Base-by-base conservation (phyloP, 495 filamentous ascomycete genomes). In the Hypoxylon perforatum region DNA sequence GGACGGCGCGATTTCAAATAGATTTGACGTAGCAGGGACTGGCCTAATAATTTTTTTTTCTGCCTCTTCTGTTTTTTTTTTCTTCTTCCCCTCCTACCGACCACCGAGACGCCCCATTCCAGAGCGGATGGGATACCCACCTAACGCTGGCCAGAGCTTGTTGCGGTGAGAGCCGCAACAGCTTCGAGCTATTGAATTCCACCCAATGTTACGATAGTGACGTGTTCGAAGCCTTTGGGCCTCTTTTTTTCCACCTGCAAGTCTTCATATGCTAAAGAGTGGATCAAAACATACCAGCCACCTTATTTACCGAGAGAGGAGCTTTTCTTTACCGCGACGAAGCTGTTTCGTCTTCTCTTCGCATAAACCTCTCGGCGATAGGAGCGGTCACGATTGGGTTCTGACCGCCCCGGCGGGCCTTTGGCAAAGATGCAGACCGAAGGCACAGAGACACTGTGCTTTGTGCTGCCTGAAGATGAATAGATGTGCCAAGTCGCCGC, bases 111-210 rank as follows among this genome's bases (percentile, higher is more conserved):
- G 30, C 44, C n/a, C 55, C 50, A 52, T 59, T 46, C 30, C 8
- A 35, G n/a, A 47, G 49, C 48, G 56, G 50, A 42, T 56, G 54
- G n/a, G 30, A 33, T 33, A 33, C 11, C 30, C 30, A 33, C 30
- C 59, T 19, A n/a, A n/a, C n/a, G 49, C 35, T 60, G 60, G 56
- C 41, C 54, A 61, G 55, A 48, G 56, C 56, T 63, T 64, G 36
- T 69, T 69, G 65, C 66, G 66, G 66, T 69, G 66, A 69, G 66
- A 63, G 60, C 65, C 54, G 45, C 60, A 69, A 59, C 18, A 48
- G 41, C 30, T 33, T 15, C 21, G 42, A 53, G 38, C 48, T 60
- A 56, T 59, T 52, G 48, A 42, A 50, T 42, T 23, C 18, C 28
- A 28, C 11, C 45, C 66, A 51, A 56, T 60, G 41, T 55, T n/a